These are phyloP conservation scores for Gracilaria caudata DNA, from an alignment of 23 red algal genomes.

Conservation along the genomic window DNA sequence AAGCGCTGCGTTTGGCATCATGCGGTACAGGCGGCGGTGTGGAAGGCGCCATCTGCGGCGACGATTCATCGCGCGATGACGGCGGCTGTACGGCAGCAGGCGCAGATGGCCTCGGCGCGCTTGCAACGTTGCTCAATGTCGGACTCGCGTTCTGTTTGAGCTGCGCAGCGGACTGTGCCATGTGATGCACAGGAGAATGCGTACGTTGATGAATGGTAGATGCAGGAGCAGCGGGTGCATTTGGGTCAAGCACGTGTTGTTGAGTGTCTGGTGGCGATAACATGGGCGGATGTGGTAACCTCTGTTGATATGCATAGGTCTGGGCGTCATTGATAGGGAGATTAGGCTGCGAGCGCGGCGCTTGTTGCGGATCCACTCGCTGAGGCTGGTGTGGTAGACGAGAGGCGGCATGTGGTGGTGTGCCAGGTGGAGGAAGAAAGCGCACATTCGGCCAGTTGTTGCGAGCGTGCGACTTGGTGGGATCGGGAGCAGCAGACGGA, in stretches of 20 bases:
- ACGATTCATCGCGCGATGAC: slow-evolving; percentile 19
- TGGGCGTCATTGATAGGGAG: neutral
- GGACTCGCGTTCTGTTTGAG: slow-evolving; percentile 3
- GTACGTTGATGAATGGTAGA: slow-evolving; percentile 15
- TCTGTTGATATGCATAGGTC: slow-evolving; percentile 10
- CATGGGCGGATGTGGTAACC: neutral
- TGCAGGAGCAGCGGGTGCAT: neutral
- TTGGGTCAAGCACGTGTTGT: neutral
- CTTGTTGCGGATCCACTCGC: slow-evolving; percentile 14
- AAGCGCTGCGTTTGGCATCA: neutral
- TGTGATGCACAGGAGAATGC: slow-evolving; percentile 29
- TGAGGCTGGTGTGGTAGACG: neutral
- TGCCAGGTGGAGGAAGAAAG: slow-evolving; percentile 2
- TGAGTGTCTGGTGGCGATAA: neutral
- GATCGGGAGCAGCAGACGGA: slow-evolving; percentile 4
- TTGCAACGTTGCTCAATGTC: neutral
- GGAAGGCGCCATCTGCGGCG: slow-evolving; percentile 14
- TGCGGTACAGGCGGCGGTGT: neutral
- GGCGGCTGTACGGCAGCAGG: neutral
- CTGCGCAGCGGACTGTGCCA: slow-evolving; percentile 5
- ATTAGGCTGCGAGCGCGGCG: neutral
- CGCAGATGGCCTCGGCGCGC: neutral
- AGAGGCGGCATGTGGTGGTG: neutral
- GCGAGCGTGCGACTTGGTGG: slow-evolving; percentile 17
- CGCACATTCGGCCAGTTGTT: slow-evolving; percentile 12